Percentiles rank a stretch among this genome's conserved stretches.
Evolutionary conservation across 148 eudicot genomes (phyloP).

Genomic region (Suaeda aralocaspica): DNA sequence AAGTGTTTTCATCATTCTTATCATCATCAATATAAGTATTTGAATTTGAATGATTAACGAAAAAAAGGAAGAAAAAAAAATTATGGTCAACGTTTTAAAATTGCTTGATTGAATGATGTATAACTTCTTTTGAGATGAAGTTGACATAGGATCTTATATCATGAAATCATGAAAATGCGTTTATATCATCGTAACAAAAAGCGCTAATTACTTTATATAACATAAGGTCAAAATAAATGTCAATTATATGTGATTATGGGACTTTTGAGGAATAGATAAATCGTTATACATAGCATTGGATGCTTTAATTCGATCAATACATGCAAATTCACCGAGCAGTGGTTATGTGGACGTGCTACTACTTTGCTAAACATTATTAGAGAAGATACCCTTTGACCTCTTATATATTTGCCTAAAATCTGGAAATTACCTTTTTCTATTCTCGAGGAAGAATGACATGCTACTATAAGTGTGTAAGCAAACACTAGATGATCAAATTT

Average conservation of each 20-base stretch:
- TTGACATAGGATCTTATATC: too few relatives aligned
- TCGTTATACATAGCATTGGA: conserved; percentile 34
- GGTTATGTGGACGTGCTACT: conserved; percentile 8
- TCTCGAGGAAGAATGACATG: neutral
- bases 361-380: conserved; percentile 9
- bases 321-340: conserved; percentile 1
- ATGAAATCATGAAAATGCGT: neutral
- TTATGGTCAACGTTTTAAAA: too few relatives aligned
- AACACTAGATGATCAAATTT: too few relatives aligned
- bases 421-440: neutral
- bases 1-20: too few relatives aligned
- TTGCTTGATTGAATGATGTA: too few relatives aligned
- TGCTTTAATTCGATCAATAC: conserved; percentile 18
- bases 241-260: neutral
- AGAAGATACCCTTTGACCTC: conserved; percentile 32
- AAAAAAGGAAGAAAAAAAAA: too few relatives aligned
- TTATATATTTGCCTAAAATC: neutral
- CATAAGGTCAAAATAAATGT: too few relatives aligned
- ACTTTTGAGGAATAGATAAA: neutral
- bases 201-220: neutral
- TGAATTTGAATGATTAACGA: too few relatives aligned
- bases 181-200: neutral
- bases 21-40: too few relatives aligned
- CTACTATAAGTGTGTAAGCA: too few relatives aligned
- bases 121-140: too few relatives aligned